Percentiles rank a stretch among this genome's conserved stretches.
These are phyloP conservation scores for Blastobotrys arbuscula DNA, from an alignment of 1,139 yeast species.

Conservation along the genomic window DNA sequence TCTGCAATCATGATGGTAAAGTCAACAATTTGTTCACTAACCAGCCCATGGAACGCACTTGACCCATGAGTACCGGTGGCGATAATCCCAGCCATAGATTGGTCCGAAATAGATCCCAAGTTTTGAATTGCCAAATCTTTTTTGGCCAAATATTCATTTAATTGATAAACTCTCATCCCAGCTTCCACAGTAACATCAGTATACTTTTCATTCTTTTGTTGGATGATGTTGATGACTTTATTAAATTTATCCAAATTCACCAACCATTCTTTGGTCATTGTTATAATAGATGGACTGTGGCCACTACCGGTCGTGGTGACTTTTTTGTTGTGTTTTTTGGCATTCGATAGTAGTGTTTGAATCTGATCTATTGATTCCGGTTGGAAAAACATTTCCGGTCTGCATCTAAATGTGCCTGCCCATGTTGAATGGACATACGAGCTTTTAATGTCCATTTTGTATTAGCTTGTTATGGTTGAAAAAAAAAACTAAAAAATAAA, in stretches of 20 bases:
- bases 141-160: constrained; percentile 59
- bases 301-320: constrained; percentile 89
- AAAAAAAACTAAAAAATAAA: not conserved
- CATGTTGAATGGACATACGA: constrained; percentile 56
- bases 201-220: constrained; percentile 49
- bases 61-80: constrained; percentile 98
- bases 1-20: constrained; percentile 57
- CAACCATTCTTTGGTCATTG: constrained; percentile 86
- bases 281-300: constrained; percentile 88
- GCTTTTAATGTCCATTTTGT: constrained; percentile 5
- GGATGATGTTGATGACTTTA: constrained; percentile 39
- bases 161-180: constrained; percentile 75
- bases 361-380: constrained; percentile 65
- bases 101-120: constrained; percentile 91
- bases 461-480: not conserved
- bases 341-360: constrained; percentile 56
- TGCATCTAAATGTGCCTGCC: constrained; percentile 84
- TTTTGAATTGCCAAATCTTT: constrained; percentile 79
- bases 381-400: constrained; percentile 73
- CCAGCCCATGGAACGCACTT: constrained; percentile 84
- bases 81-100: constrained; percentile 87
- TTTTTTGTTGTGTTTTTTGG: constrained; percentile 55
- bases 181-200: constrained; percentile 93
- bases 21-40: constrained; percentile 80
- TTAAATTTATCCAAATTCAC: constrained; percentile 77